These are phyloP conservation scores for Iris pallida DNA, from an alignment of 116 monocot genomes.

Conservation along the genomic window DNA sequence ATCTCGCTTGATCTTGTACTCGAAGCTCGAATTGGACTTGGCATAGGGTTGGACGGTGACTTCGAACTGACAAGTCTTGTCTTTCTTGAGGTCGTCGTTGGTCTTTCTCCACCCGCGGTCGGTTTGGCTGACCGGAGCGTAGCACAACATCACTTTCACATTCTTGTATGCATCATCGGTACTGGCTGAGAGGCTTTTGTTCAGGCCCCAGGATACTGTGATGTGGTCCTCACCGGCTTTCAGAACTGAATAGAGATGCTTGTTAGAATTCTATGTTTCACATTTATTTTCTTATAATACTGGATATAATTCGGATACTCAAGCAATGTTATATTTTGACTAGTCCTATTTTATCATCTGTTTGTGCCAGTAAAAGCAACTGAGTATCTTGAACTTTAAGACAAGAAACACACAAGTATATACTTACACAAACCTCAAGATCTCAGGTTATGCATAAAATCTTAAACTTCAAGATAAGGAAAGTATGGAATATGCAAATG, in stretches of 20 bases:
- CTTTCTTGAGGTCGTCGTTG: slow-evolving; percentile 25
- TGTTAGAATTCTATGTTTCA: background rate
- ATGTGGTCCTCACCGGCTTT: slow-evolving; percentile 37
- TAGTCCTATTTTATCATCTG: too few relatives aligned
- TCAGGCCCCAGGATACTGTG: slow-evolving; percentile 34
- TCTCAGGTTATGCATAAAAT: too few relatives aligned
- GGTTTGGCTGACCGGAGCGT: slow-evolving; percentile 45
- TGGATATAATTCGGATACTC: too few relatives aligned
- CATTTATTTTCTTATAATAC: too few relatives aligned
- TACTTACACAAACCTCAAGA: too few relatives aligned
- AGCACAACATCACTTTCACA: slow-evolving; percentile 50
- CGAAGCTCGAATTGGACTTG: slow-evolving; percentile 1
- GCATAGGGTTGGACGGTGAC: slow-evolving; percentile 28
- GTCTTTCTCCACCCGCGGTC: slow-evolving; percentile 48
- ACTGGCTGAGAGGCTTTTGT: slow-evolving; percentile 13
- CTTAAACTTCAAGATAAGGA: too few relatives aligned
- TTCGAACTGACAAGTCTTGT: slow-evolving; percentile 44
- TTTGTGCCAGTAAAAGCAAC: too few relatives aligned
- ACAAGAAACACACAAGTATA: too few relatives aligned
- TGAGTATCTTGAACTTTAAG: too few relatives aligned
- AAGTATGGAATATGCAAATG: too few relatives aligned
- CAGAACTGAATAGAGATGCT: slow-evolving; percentile 25
- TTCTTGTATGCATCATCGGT: slow-evolving; percentile 29
- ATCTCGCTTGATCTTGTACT: slow-evolving; percentile 29
- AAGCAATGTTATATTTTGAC: too few relatives aligned